Evolutionary conservation across 257 asterid genomes (phyloP), one percentile per base, ranked within the genome.

Genomic region (Capsicum pubescens): DNA sequence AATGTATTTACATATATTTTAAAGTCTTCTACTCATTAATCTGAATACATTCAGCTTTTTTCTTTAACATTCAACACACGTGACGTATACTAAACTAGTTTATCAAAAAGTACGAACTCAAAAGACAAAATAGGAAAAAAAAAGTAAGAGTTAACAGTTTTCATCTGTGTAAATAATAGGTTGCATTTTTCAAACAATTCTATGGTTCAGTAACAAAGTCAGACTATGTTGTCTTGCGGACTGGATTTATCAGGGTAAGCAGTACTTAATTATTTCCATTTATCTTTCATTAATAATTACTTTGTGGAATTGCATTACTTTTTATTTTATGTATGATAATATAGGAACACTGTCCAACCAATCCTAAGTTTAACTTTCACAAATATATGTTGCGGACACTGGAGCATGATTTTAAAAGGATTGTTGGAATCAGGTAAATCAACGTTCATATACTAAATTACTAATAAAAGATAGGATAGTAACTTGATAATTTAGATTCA

Each of bases 141-240:
- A 14, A 66, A 7, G 4, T 13, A 12, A 66, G 11, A 32, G 10
- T 35, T 67, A 16, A 67, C 12, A 9, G 6, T 72, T 83, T 55
- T 55, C 12, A 11, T 54, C 13, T 77, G 6, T 63, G 11, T 61
- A 64, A 67, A 67, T 67, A 67, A 84, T 58, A 96, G 99, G 95
- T 78, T 26, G 94, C 99, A 7, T 94, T 92, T 87, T 90, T 92
- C 89, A 96, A 96, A 67, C 98, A 96, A 76, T 93, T 94, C 81
- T 90, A 93, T 56, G 99, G 97, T 39, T 92, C 98, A 15, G 98
- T 97, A 42, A 92, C 94, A 71, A 92, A 86, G 91, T 89, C 99
- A 0, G 99, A 97, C 85, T 95, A 97, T 83, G 16, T 86, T 82
- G 92, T 98, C 48, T 88, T 95, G 82, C 93, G 98, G 70, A 85